phyloP scores from a whole-genome alignment of 2,329 filamentous ascomycete species.

The Monosporascus sp. region DNA sequence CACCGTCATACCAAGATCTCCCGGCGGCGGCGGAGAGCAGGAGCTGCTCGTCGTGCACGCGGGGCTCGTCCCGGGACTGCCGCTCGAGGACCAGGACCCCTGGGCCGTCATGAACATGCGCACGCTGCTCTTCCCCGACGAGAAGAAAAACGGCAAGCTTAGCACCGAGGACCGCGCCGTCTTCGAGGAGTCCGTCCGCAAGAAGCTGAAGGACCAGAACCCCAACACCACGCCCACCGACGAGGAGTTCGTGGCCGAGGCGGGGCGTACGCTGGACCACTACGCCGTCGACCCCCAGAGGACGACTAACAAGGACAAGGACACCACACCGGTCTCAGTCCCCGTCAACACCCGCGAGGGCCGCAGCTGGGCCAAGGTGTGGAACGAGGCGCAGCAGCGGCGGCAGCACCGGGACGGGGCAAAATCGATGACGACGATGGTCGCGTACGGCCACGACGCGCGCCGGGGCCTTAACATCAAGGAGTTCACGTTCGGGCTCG shows the following conservation, averaged over 20 bases:
- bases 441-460: slow-evolving; percentile 86
- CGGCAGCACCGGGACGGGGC: slow-evolving; percentile 14
- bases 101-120: slow-evolving; percentile 91
- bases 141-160: not conserved
- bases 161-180: not conserved
- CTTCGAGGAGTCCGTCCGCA: slow-evolving; percentile 35
- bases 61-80: slow-evolving; percentile 72
- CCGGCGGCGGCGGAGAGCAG: slow-evolving; percentile 32
- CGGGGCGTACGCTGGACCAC: slow-evolving; percentile 16
- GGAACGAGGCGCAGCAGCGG: slow-evolving; percentile 47
- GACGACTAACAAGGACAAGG: slow-evolving; percentile 3
- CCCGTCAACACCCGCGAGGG: slow-evolving; percentile 45
- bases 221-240: not conserved
- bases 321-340: slow-evolving; percentile 8
- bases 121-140: slow-evolving; percentile 57
- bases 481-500: slow-evolving; percentile 76
- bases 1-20: slow-evolving; percentile 31
- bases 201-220: slow-evolving; percentile 20
- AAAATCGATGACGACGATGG: slow-evolving; percentile 45
- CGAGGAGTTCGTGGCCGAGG: slow-evolving; percentile 10
- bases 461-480: slow-evolving; percentile 57
- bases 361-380: slow-evolving; percentile 61
- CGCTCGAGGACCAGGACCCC: slow-evolving; percentile 66
- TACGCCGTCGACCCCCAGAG: not conserved
- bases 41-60: slow-evolving; percentile 76